Conservation (phyloP, 176 grass and related monocot species). For the Oryza nivara region DNA sequence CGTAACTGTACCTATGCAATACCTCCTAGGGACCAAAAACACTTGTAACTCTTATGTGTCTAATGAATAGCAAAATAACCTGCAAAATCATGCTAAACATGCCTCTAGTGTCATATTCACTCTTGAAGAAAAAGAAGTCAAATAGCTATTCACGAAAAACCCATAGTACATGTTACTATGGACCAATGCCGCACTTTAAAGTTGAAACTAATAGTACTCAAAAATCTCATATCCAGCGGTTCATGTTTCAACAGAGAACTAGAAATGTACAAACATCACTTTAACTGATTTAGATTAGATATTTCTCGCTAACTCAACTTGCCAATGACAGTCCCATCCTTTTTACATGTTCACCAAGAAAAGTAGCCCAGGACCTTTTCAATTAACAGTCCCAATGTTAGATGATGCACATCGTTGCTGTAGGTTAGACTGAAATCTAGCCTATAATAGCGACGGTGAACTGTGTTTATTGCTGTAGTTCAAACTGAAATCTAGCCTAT, state of each 20-base stretch:
- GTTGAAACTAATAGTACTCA: not conserved
- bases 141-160: not conserved
- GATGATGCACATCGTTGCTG: not conserved
- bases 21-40: not conserved
- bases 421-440: not conserved
- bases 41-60: not conserved
- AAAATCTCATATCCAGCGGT: not conserved
- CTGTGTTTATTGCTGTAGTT: not conserved
- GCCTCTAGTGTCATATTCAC: not conserved
- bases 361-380: not conserved
- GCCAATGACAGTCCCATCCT: not conserved
- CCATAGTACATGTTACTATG: not conserved
- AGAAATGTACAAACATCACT: not conserved
- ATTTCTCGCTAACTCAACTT: conserved; percentile 1
- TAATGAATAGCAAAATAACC: not conserved
- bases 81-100: conserved; percentile 28
- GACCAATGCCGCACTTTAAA: not conserved
- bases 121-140: conserved; percentile 6
- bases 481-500: not conserved
- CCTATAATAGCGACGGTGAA: not conserved
- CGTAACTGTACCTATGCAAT: not conserved
- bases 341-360: not conserved
- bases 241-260: not conserved
- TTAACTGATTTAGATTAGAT: not conserved
- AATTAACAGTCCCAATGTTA: not conserved